Evolutionary conservation across 169 alveolate species (phyloP).

Genomic region (Perkinsus olseni): DNA sequence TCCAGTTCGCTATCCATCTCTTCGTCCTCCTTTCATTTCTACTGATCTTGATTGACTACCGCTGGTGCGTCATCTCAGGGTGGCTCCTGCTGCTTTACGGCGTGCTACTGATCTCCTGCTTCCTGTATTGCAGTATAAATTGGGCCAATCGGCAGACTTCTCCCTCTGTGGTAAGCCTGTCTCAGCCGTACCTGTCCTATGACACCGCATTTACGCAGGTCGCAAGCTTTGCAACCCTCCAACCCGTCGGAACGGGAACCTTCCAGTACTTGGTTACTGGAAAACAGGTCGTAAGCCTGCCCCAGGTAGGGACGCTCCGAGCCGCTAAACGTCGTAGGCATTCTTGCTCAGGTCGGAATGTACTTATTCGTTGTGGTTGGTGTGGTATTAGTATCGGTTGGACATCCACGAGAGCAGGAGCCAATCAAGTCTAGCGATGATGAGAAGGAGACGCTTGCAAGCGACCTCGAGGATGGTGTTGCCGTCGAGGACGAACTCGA

Average conservation of each 20-base stretch:
- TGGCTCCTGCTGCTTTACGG: background rate
- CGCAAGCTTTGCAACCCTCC: background rate
- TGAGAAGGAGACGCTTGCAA: background rate
- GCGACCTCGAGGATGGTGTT: background rate
- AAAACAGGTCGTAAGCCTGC: background rate
- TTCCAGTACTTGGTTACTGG: background rate
- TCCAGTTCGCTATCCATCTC: background rate
- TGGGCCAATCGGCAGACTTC: background rate
- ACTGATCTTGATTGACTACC: no score
- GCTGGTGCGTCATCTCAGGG: background rate
- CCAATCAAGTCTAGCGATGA: background rate
- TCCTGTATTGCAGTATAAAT: background rate
- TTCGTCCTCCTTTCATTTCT: no score
- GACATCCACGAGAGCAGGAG: background rate
- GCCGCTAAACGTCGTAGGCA: background rate
- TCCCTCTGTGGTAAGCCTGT: background rate
- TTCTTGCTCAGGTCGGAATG: background rate
- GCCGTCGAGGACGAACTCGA: background rate
- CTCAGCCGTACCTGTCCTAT: background rate
- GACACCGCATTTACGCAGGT: background rate
- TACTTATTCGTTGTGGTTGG: background rate
- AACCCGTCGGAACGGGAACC: background rate
- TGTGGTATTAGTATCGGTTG: background rate
- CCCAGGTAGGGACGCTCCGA: background rate
- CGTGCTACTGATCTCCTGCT: background rate